Base-by-base conservation (phyloP, 805 yeast genomes). In the Grigorovia transvaalensis region DNA sequence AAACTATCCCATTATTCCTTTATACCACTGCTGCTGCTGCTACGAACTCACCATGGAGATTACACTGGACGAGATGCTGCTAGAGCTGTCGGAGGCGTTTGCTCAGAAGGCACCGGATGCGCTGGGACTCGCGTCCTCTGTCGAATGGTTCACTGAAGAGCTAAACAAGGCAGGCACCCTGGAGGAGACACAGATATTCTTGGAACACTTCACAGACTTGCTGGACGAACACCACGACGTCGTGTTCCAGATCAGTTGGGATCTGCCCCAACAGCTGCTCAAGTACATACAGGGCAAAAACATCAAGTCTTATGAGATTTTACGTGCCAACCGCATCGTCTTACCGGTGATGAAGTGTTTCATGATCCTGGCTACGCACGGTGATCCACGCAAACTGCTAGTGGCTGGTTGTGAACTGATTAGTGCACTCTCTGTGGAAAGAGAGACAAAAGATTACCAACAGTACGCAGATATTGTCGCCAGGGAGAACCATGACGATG, bases 171-270 rank as follows among this genome's bases (percentile, higher is more conserved):
- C 56, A 18, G 61, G 59, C 1, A 50, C 56, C 6, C 18, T 29
- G 9, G 76, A 70, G 0, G 87, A 86, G 50, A 76, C 79, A 51
- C 71, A 69, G 1, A 51, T 57, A 48, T 62, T 86, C n/a, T 65
- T 88, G 47, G 67, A 62, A 0, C 67, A 71, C 2, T 56, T 89
- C 13, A 57, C 67, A 11, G 70, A 68, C 0, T 69, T 80, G 0
- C 65, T 88, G 35, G 59, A 61, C 11, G 66, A 62, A 0, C 65
- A 84, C 61, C 71, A 74, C 17, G 75, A 74, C 11, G 66, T 88
- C 33, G 71, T 81, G 0, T 73, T 76, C 45, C 85, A 83, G 57
- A 80, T 89, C 54, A 96, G 95, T 1, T 90, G 97, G 97, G 97
- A 90, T 65, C 63, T 90, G n/a, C 96, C 96, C 0, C 76, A 75